Evolutionary conservation across 169 alveolate genomes (phyloP).

Genomic region (Eimeria acervulina): DNA sequence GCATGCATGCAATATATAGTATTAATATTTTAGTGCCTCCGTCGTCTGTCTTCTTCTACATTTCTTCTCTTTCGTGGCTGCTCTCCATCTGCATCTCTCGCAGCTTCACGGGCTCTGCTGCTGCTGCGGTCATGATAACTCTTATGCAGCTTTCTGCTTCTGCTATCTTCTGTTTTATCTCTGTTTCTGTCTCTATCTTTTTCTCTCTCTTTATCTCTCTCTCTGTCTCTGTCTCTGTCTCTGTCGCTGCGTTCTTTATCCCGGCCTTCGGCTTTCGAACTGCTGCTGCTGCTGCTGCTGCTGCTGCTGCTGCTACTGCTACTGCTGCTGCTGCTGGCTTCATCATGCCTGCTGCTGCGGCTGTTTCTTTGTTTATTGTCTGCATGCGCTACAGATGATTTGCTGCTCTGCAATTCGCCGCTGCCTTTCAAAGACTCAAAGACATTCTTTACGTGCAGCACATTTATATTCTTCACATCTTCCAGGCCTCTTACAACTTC

Average conservation of each 20-base stretch:
- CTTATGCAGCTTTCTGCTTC: neutral
- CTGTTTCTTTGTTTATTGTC: neutral
- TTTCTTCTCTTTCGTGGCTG: neutral
- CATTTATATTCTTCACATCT: constrained; percentile 8
- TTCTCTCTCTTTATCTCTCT: too few relatives aligned
- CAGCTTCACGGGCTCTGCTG: neutral
- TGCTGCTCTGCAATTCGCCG: neutral
- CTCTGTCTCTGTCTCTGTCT: neutral
- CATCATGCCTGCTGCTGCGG: constrained; percentile 9
- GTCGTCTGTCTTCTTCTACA: constrained; percentile 1
- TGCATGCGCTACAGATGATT: neutral
- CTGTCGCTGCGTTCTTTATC: constrained; percentile 8
- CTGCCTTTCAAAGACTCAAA: constrained; percentile 12
- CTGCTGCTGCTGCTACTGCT: constrained; percentile 57
- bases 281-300: constrained; percentile 32
- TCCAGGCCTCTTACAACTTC: constrained; percentile 1
- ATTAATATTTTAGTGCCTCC: neutral
- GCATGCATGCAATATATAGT: too few relatives aligned
- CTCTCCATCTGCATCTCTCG: constrained; percentile 6
- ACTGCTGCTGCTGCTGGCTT: constrained; percentile 45
- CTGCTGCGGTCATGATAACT: constrained; percentile 3
- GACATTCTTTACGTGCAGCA: neutral
- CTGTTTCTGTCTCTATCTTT: neutral
- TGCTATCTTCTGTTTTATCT: neutral
- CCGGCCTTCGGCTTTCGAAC: neutral